A percentile compares a stretch with the other conserved stretches of the same genome.
These are phyloP conservation scores for Blumeriella jaapii DNA, from an alignment of 2,329 filamentous ascomycete species.

Conservation along the genomic window DNA sequence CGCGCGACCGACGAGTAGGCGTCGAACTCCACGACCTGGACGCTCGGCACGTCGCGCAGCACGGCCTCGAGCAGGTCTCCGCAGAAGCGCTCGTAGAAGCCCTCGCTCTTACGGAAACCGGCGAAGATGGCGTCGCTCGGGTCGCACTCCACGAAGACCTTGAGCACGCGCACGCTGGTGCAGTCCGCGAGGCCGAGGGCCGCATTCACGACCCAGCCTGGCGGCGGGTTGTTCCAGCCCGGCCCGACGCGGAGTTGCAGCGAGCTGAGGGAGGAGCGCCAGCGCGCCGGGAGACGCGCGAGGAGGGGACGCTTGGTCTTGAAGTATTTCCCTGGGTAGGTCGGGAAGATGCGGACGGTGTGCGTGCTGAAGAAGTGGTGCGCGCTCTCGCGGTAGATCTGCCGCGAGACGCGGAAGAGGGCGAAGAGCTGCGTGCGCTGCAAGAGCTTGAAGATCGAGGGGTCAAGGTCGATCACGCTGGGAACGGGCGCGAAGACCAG, in stretches of 20 bases:
- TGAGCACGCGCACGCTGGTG: slow-evolving; percentile 44
- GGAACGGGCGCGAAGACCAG: slow-evolving; percentile 45
- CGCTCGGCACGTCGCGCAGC: slow-evolving; percentile 42
- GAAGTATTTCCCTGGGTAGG: slow-evolving; percentile 52
- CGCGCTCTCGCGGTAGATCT: slow-evolving; percentile 51
- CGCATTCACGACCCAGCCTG: slow-evolving; percentile 56
- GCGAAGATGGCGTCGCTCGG: slow-evolving; percentile 56
- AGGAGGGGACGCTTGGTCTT: slow-evolving; percentile 64
- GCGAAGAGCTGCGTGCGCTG: slow-evolving; percentile 41
- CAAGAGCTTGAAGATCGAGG: slow-evolving; percentile 51
- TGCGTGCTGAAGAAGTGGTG: slow-evolving; percentile 54
- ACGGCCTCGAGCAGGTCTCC: slow-evolving; percentile 44
- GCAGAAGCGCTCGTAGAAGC: slow-evolving; percentile 61
- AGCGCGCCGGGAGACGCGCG: slow-evolving; percentile 48
- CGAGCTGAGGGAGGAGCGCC: slow-evolving; percentile 48
- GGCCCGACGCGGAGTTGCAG: slow-evolving; percentile 63
- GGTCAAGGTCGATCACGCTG: slow-evolving; percentile 53
- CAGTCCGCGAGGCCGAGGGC: slow-evolving; percentile 54
- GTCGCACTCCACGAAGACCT: slow-evolving; percentile 62
- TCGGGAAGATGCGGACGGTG: slow-evolving; percentile 56
- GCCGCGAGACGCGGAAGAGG: slow-evolving; percentile 48
- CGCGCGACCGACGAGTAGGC: slow-evolving; percentile 55
- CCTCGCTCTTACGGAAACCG: slow-evolving; percentile 46
- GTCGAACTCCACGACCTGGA: slow-evolving; percentile 56
- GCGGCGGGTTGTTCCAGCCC: slow-evolving; percentile 59